Conservation (phyloP, 306 rosid genomes). For the Adenanthera pavonina region DNA sequence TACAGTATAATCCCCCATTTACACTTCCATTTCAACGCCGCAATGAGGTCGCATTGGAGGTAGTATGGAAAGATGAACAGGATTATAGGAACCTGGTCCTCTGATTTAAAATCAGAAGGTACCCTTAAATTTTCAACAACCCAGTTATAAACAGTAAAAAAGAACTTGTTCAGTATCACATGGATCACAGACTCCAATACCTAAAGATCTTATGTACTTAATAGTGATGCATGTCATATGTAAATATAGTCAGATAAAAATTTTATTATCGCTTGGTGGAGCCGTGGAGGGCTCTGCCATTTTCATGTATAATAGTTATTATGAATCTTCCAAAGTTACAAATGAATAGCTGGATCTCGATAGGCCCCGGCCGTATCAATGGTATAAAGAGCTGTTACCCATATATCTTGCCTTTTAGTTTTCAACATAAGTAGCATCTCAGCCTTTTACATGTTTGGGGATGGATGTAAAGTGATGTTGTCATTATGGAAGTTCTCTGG, state of each 20-base stretch:
- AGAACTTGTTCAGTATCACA: slow-evolving; percentile 16
- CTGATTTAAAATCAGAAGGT: slow-evolving; percentile 36
- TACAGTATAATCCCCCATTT: slow-evolving; percentile 98
- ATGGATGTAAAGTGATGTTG: too few relatives aligned
- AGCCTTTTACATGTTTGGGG: too few relatives aligned
- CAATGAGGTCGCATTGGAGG: slow-evolving; percentile 91
- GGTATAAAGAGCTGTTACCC: too few relatives aligned
- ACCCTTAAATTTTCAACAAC: slow-evolving; percentile 31
- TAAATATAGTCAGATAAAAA: slow-evolving; percentile 19
- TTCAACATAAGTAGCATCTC: too few relatives aligned
- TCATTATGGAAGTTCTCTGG: background rate
- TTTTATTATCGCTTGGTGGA: background rate
- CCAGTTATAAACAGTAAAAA: slow-evolving; percentile 29
- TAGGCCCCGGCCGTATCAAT: too few relatives aligned
- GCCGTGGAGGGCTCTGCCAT: background rate
- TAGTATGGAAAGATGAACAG: slow-evolving; percentile 61
- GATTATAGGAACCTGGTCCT: slow-evolving; percentile 30
- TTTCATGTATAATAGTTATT: background rate
- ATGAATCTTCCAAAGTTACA: too few relatives aligned
- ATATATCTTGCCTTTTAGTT: too few relatives aligned
- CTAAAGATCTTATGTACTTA: slow-evolving; percentile 20
- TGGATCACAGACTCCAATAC: slow-evolving; percentile 20
- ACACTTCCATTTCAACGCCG: slow-evolving; percentile 98
- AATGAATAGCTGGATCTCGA: too few relatives aligned
- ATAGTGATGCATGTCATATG: slow-evolving; percentile 35